Conservation (phyloP, 1,139 yeast genomes). For the Meyerozyma smithsonii region DNA sequence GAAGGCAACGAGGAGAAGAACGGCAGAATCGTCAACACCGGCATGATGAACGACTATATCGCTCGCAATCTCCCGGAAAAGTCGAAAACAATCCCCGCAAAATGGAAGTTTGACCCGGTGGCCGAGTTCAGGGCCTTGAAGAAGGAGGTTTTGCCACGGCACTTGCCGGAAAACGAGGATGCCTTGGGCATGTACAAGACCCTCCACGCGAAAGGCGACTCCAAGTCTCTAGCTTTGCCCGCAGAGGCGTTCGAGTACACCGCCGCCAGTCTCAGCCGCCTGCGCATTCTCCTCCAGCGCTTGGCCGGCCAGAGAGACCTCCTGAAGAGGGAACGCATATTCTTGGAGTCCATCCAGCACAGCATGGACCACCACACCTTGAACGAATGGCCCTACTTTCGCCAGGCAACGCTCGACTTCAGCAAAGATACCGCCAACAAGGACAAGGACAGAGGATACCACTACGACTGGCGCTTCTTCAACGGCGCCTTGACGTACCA, state of each 20-base stretch:
- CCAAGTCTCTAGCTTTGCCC: conserved; percentile 4
- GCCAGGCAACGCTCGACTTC: conserved; percentile 9
- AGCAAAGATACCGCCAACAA: neutral
- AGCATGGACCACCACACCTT: conserved; percentile 15
- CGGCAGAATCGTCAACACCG: conserved; percentile 8
- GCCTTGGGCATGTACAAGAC: conserved; percentile 1
- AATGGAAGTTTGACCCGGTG: conserved; percentile 14
- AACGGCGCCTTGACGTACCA: conserved; percentile 14
- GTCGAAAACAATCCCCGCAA: conserved; percentile 5
- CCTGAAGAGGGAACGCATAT: conserved; percentile 13
- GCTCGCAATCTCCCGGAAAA: conserved; percentile 5
- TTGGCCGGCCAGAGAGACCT: conserved; percentile 7
- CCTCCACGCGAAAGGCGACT: conserved; percentile 4
- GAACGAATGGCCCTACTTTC: conserved; percentile 20
- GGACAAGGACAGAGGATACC: conserved; percentile 9
- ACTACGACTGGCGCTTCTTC: conserved; percentile 16
- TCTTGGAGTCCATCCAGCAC: conserved; percentile 17
- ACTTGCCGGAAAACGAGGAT: conserved; percentile 5
- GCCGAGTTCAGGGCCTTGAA: conserved; percentile 14
- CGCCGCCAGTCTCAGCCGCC: conserved; percentile 5
- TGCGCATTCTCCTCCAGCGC: conserved; percentile 7
- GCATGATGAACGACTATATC: conserved; percentile 16
- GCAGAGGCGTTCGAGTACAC: conserved; percentile 6
- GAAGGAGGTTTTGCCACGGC: conserved; percentile 8
- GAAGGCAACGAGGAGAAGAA: conserved; percentile 8